Conservation (phyloP, 177 flowering plant genomes). For the Vitis hybrid region DNA sequence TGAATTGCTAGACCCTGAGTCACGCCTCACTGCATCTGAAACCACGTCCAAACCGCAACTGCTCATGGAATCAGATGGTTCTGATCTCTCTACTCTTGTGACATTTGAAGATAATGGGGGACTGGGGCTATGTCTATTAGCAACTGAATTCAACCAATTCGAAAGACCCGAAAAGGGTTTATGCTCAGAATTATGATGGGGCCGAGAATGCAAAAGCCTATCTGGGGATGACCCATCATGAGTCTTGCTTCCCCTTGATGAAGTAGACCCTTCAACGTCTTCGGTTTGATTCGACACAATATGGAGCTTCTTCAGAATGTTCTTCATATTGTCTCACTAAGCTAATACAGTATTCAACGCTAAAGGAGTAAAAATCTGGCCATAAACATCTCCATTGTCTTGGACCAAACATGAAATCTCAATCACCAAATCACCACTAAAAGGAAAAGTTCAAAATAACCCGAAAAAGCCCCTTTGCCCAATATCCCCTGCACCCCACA, state of each 20-base stretch:
- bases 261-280: slow-evolving; percentile 50
- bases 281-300: slow-evolving; percentile 65
- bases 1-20: slow-evolving; percentile 52
- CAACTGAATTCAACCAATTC: slow-evolving; percentile 76
- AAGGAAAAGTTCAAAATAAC: slow-evolving; percentile 5
- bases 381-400: slow-evolving; percentile 47
- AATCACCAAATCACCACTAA: slow-evolving; percentile 12
- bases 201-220: slow-evolving; percentile 31
- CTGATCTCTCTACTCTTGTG: slow-evolving; percentile 36
- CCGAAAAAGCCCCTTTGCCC: slow-evolving; percentile 9
- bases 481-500: background rate
- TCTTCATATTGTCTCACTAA: slow-evolving; percentile 57
- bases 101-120: slow-evolving; percentile 58
- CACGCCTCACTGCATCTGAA: slow-evolving; percentile 43
- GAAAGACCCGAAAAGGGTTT: slow-evolving; percentile 67
- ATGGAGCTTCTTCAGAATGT: slow-evolving; percentile 82
- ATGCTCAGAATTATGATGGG: slow-evolving; percentile 42
- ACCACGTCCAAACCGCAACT: slow-evolving; percentile 40
- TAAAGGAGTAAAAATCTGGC: slow-evolving; percentile 39
- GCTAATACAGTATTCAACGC: slow-evolving; percentile 21
- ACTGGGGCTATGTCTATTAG: slow-evolving; percentile 51
- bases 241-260: slow-evolving; percentile 42
- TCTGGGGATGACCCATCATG: slow-evolving; percentile 32
- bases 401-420: slow-evolving; percentile 38
- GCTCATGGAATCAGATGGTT: slow-evolving; percentile 42